Percentiles rank a stretch among this genome's conserved stretches.
Conservation (phyloP, 345 rosid genomes). For the Zanthoxylum bungeanum region DNA sequence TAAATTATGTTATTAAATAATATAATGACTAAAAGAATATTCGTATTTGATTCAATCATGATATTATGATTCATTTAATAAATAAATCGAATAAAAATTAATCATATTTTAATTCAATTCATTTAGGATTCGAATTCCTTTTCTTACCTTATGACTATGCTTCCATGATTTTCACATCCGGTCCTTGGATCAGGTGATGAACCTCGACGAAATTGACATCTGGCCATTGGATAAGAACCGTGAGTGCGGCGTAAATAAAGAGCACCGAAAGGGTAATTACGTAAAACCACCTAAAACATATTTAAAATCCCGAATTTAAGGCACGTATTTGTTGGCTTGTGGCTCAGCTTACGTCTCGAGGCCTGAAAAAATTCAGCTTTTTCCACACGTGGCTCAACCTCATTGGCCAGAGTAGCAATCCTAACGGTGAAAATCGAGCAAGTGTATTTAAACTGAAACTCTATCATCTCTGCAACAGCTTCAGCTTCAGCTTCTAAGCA, state of each 20-base stretch:
- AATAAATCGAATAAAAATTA: too few species aligned
- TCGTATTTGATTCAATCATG: too few species aligned
- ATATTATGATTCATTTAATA: too few species aligned
- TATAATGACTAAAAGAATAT: too few species aligned
- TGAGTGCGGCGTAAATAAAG: not conserved
- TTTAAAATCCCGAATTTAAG: not conserved
- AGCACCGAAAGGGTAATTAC: not conserved
- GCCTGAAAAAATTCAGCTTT: not conserved
- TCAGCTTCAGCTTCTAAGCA: not conserved
- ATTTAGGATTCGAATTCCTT: too few species aligned
- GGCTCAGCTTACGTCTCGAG: not conserved
- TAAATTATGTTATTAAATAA: too few species aligned
- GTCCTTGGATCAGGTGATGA: not conserved
- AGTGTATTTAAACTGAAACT: not conserved
- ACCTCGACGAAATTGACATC: not conserved
- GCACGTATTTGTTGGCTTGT: too few species aligned
- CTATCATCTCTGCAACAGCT: not conserved
- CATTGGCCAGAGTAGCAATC: not conserved
- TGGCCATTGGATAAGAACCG: not conserved
- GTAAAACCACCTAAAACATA: not conserved
- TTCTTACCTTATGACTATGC: too few species aligned
- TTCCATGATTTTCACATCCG: not conserved
- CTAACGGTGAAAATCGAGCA: not conserved
- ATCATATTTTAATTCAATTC: too few species aligned
- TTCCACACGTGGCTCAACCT: not conserved